Conservation (phyloP, 1,139 yeast species). For the Blastobotrys indianensis region DNA sequence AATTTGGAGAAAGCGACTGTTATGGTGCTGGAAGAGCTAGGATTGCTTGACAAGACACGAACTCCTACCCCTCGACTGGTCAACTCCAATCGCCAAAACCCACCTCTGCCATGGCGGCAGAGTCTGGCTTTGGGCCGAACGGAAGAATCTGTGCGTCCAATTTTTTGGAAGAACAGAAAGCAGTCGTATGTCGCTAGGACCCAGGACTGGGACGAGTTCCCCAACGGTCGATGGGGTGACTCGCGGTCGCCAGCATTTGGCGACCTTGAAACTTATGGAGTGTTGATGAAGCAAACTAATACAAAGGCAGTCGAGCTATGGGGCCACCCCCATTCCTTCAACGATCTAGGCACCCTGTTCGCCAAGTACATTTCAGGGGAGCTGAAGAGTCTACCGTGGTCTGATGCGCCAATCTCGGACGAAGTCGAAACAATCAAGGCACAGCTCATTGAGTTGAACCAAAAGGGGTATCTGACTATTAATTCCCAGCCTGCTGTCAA, state of each 20-base stretch:
- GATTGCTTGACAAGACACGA: constrained; percentile 40
- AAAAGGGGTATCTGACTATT: constrained; percentile 66
- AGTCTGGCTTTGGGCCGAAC: constrained; percentile 77
- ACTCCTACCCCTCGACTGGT: constrained; percentile 15
- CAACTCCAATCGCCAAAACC: constrained; percentile 16
- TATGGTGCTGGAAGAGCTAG: constrained; percentile 75
- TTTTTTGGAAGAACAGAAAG: constrained; percentile 93
- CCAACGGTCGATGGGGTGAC: constrained; percentile 95
- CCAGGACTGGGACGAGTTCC: constrained; percentile 91
- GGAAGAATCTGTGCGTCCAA: constrained; percentile 84
- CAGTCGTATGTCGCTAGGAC: constrained; percentile 87
- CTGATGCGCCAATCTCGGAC: constrained; percentile 77
- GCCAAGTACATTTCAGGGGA: constrained; percentile 63
- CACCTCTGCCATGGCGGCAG: constrained; percentile 77
- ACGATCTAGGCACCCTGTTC: constrained; percentile 59
- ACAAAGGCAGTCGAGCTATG: constrained; percentile 74
- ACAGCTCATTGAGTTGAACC: constrained; percentile 56
- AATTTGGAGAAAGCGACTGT: constrained; percentile 85
- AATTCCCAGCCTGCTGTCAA: constrained; percentile 95
- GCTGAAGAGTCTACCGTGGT: constrained; percentile 83
- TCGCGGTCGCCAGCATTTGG: constrained; percentile 92
- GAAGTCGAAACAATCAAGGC: constrained; percentile 65
- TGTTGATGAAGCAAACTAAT: constrained; percentile 50
- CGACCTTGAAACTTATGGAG: constrained; percentile 59
- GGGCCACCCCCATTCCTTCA: constrained; percentile 65